phyloP scores from a whole-genome alignment of 2,329 filamentous ascomycete species.

The Colletotrichum endophyticum region DNA sequence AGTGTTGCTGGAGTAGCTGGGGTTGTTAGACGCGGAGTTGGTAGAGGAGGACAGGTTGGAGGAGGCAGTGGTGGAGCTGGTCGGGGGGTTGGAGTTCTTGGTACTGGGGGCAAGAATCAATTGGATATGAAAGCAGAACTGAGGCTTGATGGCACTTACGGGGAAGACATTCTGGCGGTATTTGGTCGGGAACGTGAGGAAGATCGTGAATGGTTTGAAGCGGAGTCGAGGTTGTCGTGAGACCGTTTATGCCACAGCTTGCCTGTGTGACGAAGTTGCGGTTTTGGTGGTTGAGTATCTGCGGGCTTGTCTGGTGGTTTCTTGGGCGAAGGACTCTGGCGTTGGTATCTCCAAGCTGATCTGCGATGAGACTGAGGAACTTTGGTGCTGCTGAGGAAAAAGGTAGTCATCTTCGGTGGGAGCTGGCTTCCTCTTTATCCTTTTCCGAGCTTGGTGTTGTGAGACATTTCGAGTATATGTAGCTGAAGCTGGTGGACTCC shows the following conservation, averaged over 20 bases:
- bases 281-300: constrained; percentile 4
- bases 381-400: neutral
- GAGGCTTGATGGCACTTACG: constrained; percentile 26
- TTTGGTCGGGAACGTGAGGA: neutral
- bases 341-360: neutral
- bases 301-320: neutral
- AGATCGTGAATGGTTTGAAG: constrained; percentile 39
- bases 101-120: constrained; percentile 29
- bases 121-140: constrained; percentile 40
- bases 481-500: neutral
- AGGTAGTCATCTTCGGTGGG: neutral
- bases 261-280: constrained; percentile 31
- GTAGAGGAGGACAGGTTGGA: neutral
- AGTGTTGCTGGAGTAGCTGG: neutral
- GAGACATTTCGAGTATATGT: neutral
- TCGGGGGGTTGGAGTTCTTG: constrained; percentile 34
- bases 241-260: neutral
- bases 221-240: neutral
- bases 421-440: neutral
- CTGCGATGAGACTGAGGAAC: neutral
- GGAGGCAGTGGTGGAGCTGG: constrained; percentile 26
- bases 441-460: neutral
- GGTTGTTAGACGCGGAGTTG: constrained; percentile 1
- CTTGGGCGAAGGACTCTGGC: neutral
- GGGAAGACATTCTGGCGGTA: constrained; percentile 40